Evolutionary conservation across 441 rosid genomes (phyloP).

Genomic region (Flueggea neowawraea): DNA sequence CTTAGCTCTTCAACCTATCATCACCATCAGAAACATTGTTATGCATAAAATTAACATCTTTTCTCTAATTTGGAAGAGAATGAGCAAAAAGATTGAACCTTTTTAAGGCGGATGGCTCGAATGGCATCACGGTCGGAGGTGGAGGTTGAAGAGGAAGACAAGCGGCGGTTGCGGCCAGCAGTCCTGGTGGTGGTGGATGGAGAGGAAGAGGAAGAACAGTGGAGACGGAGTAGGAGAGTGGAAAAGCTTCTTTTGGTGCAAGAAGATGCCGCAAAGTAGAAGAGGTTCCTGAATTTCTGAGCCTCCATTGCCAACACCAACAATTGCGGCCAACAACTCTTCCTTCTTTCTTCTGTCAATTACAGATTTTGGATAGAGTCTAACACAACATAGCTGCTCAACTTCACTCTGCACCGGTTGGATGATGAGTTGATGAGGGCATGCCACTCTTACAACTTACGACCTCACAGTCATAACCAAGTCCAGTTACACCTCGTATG

Average conservation of each 20-base stretch:
- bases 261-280: constrained; percentile 36
- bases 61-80: neutral
- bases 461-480: too few species aligned
- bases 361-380: too few species aligned
- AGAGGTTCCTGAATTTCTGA: constrained; percentile 48
- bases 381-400: too few species aligned
- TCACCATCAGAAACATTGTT: neutral
- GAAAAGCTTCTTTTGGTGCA: constrained; percentile 21
- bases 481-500: too few species aligned
- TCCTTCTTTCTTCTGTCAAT: too few species aligned
- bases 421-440: too few species aligned
- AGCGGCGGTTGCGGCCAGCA: constrained; percentile 54
- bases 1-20: constrained; percentile 77
- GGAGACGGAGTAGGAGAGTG: constrained; percentile 21
- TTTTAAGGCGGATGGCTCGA: constrained; percentile 83
- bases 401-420: too few species aligned
- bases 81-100: constrained; percentile 31
- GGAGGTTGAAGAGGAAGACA: constrained; percentile 43
- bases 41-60: neutral
- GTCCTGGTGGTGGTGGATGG: constrained; percentile 32
- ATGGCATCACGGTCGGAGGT: constrained; percentile 89
- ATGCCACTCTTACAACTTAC: too few species aligned
- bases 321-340: too few species aligned
- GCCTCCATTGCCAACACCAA: constrained; percentile 19
- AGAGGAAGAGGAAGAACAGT: constrained; percentile 49